A percentile compares a stretch with the other conserved stretches of the same genome.
These are phyloP conservation scores for Anastatica hierochuntica DNA, from an alignment of 345 rosid species.

Conservation along the genomic window DNA sequence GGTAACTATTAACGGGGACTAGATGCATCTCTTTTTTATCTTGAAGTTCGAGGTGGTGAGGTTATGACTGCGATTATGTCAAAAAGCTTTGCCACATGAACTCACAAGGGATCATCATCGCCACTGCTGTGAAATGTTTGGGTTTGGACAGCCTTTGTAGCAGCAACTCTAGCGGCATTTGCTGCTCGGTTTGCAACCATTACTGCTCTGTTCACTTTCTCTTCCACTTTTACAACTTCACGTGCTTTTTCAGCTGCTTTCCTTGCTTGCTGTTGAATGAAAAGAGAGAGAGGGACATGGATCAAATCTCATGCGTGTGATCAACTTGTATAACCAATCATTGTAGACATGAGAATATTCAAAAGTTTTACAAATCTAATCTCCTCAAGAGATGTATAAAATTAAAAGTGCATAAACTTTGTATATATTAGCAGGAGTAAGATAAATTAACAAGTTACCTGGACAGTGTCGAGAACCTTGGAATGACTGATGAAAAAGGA, in stretches of 20 bases:
- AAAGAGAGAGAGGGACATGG: not conserved
- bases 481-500: constrained; percentile 78
- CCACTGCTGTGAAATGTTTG: constrained; percentile 31
- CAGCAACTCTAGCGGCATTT: constrained; percentile 77
- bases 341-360: not conserved
- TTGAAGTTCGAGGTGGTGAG: not conserved
- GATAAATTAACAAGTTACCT: constrained; percentile 36
- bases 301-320: constrained; percentile 4
- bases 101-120: constrained; percentile 23
- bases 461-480: constrained; percentile 77
- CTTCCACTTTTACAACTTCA: constrained; percentile 44
- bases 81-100: constrained; percentile 9
- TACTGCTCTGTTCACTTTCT: constrained; percentile 56
- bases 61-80: constrained; percentile 10
- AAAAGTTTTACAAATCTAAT: not conserved
- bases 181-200: constrained; percentile 72
- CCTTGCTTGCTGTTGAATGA: constrained; percentile 53
- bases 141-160: constrained; percentile 69
- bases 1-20: constrained; percentile 9
- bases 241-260: constrained; percentile 53
- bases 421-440: not conserved
- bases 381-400: too few species aligned
- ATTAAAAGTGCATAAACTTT: too few species aligned
- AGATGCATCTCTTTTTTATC: not conserved
- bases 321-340: constrained; percentile 1